Percentiles rank a stretch among this genome's conserved stretches.
phyloP scores from a whole-genome alignment of 257 asterid species.

The Solanum commersonii region DNA sequence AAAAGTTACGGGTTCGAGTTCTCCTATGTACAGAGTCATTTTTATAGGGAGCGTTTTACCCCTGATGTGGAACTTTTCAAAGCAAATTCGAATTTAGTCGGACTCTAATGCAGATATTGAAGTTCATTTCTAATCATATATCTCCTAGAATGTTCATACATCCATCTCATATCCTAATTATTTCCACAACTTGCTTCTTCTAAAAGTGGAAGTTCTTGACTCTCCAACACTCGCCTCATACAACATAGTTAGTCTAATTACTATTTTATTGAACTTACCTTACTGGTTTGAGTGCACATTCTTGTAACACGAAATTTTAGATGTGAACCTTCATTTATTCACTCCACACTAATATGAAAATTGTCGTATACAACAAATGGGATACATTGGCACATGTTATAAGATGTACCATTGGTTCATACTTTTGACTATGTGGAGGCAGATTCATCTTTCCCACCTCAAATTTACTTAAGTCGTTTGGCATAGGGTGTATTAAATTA shows the following conservation, averaged over 20 bases:
- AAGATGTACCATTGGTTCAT: neutral
- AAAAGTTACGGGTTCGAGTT: no score
- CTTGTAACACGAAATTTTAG: neutral
- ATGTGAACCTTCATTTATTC: neutral
- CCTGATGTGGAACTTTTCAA: neutral
- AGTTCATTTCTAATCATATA: neutral
- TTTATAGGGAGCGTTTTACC: neutral
- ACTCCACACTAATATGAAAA: neutral
- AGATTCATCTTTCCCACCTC: neutral
- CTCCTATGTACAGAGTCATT: rapidly evolving
- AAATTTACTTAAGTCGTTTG: neutral
- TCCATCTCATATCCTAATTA: neutral
- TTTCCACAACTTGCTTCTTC: neutral
- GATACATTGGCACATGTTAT: neutral
- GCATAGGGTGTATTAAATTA: no score
- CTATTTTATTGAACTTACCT: neutral
- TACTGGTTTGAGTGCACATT: neutral
- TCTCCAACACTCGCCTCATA: neutral
- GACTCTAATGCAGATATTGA: no score
- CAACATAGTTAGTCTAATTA: neutral
- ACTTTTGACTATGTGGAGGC: neutral
- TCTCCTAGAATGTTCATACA: neutral
- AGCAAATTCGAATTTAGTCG: no score
- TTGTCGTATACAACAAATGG: neutral
- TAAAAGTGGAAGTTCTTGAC: neutral